Base-by-base conservation (phyloP, 176 grass and related monocot species). In the Ananas comosus region DNA sequence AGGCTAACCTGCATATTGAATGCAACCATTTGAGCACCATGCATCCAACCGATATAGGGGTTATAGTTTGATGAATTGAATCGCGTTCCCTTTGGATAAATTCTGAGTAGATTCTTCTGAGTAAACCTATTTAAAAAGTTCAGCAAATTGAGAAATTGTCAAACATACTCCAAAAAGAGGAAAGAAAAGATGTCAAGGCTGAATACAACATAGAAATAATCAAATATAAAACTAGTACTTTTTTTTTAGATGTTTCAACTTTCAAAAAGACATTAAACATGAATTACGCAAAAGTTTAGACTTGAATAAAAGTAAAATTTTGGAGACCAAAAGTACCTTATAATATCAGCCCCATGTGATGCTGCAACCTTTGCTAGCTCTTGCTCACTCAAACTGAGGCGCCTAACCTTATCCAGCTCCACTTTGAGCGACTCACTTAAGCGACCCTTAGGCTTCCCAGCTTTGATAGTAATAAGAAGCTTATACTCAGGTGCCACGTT, bases 11-110 rank as follows among this genome's bases (percentile, higher is more conserved):
- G 73, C 73, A 75, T 75, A 64, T 75, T 75, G n/a, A 75, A 75
- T 18, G 73, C 73, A n/a, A 75, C 73, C 73, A 75, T 75, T 63
- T 75, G 73, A 75, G 73, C 73, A 53, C 73, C 73, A 65, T 75
- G 73, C 14, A 65, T 33, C 73, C 73, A 75, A 21, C 73, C 73
- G 66, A 75, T 50, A 16, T 65, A 75, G 65, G 73, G 63, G 52
- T 75, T 75, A 50, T 75, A 75, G 18, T 75, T 75, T 18, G 73
- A 75, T 51, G 73, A 75, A 65, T 65, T 66, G 27, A 75, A 65
- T 3, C 73, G 61, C 12, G 73, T 75, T 25, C 73, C 73, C 49
- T 75, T 75, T 65, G 73, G 73, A 29, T 75, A 75, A 14, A 75
- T 75, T 12, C 73, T 49, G 3, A 75, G 63, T 53, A 75, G 7